Conservation (phyloP, 805 yeast genomes). For the Saturnispora halmiae region DNA sequence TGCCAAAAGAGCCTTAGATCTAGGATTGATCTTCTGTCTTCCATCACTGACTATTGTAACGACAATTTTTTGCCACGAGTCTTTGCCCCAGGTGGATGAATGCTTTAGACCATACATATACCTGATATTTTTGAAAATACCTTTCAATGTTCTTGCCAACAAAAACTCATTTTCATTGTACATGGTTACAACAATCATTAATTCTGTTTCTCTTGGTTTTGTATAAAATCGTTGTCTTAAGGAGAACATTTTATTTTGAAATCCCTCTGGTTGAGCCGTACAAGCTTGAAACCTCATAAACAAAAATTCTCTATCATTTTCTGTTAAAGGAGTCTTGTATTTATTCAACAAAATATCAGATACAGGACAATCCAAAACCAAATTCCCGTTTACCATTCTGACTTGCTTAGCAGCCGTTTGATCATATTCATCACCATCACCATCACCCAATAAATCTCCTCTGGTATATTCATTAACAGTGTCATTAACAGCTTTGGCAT, state of each 20-base stretch:
- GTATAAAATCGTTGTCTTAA: slow-evolving; percentile 73
- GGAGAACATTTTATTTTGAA: slow-evolving; percentile 54
- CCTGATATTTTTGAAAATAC: slow-evolving; percentile 79
- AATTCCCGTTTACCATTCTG: slow-evolving; percentile 59
- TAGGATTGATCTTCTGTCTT: slow-evolving; percentile 68
- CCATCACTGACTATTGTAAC: slow-evolving; percentile 91
- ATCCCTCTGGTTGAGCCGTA: slow-evolving; percentile 81
- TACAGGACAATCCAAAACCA: slow-evolving; percentile 83
- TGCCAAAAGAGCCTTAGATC: slow-evolving; percentile 71
- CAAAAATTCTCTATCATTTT: slow-evolving; percentile 50
- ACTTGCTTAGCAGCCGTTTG: slow-evolving; percentile 33
- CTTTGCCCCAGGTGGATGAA: slow-evolving; percentile 84
- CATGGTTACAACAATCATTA: slow-evolving; percentile 79
- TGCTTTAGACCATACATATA: slow-evolving; percentile 57
- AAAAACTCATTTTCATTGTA: slow-evolving; percentile 82
- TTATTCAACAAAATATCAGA: slow-evolving; percentile 54
- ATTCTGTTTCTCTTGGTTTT: slow-evolving; percentile 75
- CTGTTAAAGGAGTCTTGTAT: slow-evolving; percentile 38
- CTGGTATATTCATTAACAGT: slow-evolving; percentile 13
- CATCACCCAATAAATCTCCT: slow-evolving; percentile 5
- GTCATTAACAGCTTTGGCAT: slow-evolving; percentile 15
- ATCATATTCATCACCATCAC: slow-evolving; percentile 4
- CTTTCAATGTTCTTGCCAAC: slow-evolving; percentile 78
- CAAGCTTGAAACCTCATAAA: slow-evolving; percentile 92
- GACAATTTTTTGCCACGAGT: slow-evolving; percentile 89